Evolutionary conservation across 2,329 filamentous ascomycete genomes (phyloP).

Genomic region (Ascosphaera pollenicola): DNA sequence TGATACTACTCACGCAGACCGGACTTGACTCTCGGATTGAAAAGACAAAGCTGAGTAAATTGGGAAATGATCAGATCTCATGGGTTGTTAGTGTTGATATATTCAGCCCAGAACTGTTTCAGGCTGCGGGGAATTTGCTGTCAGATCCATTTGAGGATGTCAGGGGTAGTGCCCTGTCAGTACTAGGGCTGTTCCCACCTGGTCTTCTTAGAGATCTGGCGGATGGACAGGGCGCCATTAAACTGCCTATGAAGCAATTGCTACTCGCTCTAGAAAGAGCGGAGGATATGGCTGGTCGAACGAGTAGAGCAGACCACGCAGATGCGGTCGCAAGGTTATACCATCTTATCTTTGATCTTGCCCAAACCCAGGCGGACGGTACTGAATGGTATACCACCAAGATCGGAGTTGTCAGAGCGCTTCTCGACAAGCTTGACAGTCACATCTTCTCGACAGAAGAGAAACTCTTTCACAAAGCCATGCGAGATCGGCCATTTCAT

Average conservation of each 20-base stretch:
- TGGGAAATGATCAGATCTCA: slow-evolving; percentile 24
- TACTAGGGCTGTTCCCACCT: slow-evolving; percentile 20
- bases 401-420: slow-evolving; percentile 30
- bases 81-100: slow-evolving; percentile 29
- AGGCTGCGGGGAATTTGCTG: slow-evolving; percentile 53
- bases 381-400: slow-evolving; percentile 15
- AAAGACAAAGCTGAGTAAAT: slow-evolving; percentile 19
- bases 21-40: slow-evolving; percentile 35
- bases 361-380: slow-evolving; percentile 11
- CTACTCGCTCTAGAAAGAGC: slow-evolving; percentile 14
- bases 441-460: slow-evolving; percentile 41
- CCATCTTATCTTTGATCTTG: slow-evolving; percentile 43
- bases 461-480: slow-evolving; percentile 40
- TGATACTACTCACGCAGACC: slow-evolving; percentile 44
- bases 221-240: slow-evolving; percentile 2
- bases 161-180: slow-evolving; percentile 30
- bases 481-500: slow-evolving; percentile 44
- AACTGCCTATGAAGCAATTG: slow-evolving; percentile 5
- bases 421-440: slow-evolving; percentile 39
- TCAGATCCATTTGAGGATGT: slow-evolving; percentile 91
- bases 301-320: slow-evolving; percentile 73
- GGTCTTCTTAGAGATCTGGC: slow-evolving; percentile 11
- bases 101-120: slow-evolving; percentile 15
- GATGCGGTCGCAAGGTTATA: slow-evolving; percentile 69
- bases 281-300: slow-evolving; percentile 25